A percentile compares a stretch with the other conserved stretches of the same genome.
These are phyloP conservation scores for Penicillium salamii DNA, from an alignment of 495 filamentous ascomycete species.

Conservation along the genomic window DNA sequence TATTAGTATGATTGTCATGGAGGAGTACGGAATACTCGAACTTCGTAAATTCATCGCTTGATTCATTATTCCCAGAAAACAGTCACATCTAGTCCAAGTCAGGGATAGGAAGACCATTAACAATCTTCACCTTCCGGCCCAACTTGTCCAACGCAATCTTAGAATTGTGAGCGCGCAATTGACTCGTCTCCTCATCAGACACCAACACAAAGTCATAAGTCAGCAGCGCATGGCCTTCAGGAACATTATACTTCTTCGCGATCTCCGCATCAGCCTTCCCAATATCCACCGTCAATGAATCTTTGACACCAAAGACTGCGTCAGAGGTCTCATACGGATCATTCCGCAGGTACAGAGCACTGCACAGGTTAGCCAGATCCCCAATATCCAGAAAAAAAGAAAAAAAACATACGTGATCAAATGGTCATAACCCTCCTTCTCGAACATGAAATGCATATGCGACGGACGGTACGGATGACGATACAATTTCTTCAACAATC, in stretches of 20 bases:
- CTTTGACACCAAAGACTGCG: constrained; percentile 90
- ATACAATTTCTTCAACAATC: constrained; percentile 65
- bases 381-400: not conserved
- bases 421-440: constrained; percentile 79
- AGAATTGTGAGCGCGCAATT: constrained; percentile 68
- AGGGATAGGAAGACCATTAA: constrained; percentile 80
- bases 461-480: constrained; percentile 80
- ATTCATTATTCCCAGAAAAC: too few species aligned
- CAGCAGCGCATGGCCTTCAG: constrained; percentile 53
- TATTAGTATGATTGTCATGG: too few species aligned
- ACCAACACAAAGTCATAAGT: constrained; percentile 75
- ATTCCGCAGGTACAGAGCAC: constrained; percentile 75
- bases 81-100: constrained; percentile 61
- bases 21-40: too few species aligned
- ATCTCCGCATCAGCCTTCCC: constrained; percentile 59
- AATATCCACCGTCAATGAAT: constrained; percentile 73
- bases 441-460: constrained; percentile 96
- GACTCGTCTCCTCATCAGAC: constrained; percentile 65
- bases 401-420: constrained; percentile 70
- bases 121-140: constrained; percentile 72
- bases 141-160: constrained; percentile 66
- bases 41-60: too few species aligned
- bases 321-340: constrained; percentile 91
- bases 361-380: constrained; percentile 21
- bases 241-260: constrained; percentile 55